Evolutionary conservation across 768 basidiomycete genomes (phyloP).

Genomic region (Lactarius hengduanensis): DNA sequence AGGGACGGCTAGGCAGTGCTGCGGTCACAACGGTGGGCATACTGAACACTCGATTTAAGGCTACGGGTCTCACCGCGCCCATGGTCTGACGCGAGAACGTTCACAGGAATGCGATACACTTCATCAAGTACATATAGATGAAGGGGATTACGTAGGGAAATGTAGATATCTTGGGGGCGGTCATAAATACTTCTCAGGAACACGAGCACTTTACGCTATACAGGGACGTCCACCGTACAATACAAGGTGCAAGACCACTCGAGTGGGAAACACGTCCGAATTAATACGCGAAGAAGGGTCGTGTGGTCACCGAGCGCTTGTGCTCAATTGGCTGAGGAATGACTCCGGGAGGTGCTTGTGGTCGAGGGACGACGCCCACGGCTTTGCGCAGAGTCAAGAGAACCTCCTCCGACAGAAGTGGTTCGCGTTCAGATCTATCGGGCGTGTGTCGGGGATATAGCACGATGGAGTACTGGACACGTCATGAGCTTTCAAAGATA

Average conservation of each 20-base stretch:
- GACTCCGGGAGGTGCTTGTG: constrained; percentile 5
- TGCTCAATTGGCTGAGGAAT: background rate
- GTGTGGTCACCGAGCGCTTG: background rate
- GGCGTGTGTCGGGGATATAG: constrained; percentile 7
- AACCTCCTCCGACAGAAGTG: constrained; percentile 31
- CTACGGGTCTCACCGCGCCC: background rate
- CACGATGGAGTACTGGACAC: constrained; percentile 18
- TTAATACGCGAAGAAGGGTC: constrained; percentile 5
- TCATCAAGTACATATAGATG: background rate
- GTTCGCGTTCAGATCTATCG: background rate
- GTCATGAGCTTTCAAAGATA: background rate
- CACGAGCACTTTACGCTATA: background rate
- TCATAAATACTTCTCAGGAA: background rate
- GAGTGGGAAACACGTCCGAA: constrained; percentile 1
- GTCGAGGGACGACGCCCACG: constrained; percentile 4
- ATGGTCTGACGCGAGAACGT: background rate
- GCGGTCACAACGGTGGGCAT: background rate
- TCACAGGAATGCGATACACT: too few relatives aligned
- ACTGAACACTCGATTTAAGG: background rate
- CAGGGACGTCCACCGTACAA: background rate
- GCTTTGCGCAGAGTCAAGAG: constrained; percentile 29
- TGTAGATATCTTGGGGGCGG: background rate
- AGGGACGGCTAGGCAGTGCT: background rate
- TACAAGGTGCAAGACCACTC: background rate
- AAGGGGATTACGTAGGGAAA: background rate